Base-by-base conservation (phyloP, 768 basidiomycete genomes). In the Trametes meyenii region DNA sequence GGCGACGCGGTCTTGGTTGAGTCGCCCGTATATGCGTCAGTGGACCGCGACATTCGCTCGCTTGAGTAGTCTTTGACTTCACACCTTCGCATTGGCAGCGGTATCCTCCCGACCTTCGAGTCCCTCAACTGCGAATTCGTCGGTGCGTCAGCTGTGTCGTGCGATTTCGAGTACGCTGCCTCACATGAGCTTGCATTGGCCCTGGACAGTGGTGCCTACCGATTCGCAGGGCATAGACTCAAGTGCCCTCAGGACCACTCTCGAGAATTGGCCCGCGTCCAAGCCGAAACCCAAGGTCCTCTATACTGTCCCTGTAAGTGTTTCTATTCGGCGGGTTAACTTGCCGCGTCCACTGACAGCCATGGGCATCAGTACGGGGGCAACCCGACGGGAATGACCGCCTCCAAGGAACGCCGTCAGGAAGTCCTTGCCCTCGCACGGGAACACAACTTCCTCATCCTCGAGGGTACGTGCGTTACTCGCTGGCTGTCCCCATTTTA, bases 1-100 rank as follows among this genome's bases (percentile, higher is more conserved):
- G 94, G 92, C 7, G 95, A 98, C 70, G 72, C 88, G 1, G 78
- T 96, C 35, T 80, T 98, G 42, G 84, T 98, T 26, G 95, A 98
- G 71, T 84, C 88, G 0, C 92, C 92, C 1, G 87, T 86, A 55
- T 94, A 94, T 70, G 84, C 87, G 87, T 89, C 62, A 71, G 83
- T 74, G 50, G 40, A 33, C 29, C 29, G 29, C 29, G 36, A 13
- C 24, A 59, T 64, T 39, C 50, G 57, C 69, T 36, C 42, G 50
- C 38, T 61, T 49, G 13, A 4, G 50, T 10, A 5, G 44, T n/a
- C 38, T 19, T 29, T 33, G 26, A 39, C 26, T 45, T 12, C 7
- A 2, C 16, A 3, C 3, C 29, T 33, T 33, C 29, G 29, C 29
- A 33, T 33, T n/a, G 21, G 33, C 55, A 90, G 89, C 21, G 89